Percentiles rank a stretch among this genome's conserved stretches.
phyloP scores from a whole-genome alignment of 192 early-diverging fungal genomes.

The Umbelopsis vinacea region DNA sequence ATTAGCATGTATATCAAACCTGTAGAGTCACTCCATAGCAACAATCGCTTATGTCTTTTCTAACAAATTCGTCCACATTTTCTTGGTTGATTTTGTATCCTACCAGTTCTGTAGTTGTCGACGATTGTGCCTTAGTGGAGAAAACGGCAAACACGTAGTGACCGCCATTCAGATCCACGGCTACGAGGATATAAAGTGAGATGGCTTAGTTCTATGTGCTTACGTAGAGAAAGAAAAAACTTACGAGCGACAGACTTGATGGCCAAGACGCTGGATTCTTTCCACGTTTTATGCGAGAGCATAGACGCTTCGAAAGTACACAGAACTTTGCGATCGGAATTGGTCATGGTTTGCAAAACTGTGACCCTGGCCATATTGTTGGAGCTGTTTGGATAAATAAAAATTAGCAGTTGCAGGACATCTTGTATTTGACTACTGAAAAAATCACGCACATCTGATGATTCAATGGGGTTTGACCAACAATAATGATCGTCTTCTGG shows the following conservation, averaged over 20 bases:
- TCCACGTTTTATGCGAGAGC: neutral
- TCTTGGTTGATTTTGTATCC: neutral
- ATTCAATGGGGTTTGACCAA: neutral
- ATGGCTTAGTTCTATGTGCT: neutral
- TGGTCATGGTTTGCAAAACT: neutral
- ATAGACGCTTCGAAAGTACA: neutral
- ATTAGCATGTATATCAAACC: neutral
- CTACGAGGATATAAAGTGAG: neutral
- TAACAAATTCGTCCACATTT: neutral
- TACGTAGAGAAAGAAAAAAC: neutral
- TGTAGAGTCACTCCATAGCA: neutral
- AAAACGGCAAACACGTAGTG: conserved; percentile 13
- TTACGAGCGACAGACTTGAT: neutral
- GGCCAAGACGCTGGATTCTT: neutral
- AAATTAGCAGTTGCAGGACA: too few relatives aligned
- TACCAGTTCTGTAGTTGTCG: neutral
- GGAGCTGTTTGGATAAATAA: neutral
- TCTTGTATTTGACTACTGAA: neutral
- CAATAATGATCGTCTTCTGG: conserved; percentile 9
- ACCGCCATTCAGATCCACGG: neutral
- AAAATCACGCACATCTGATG: neutral
- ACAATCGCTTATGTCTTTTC: neutral
- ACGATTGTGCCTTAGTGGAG: conserved; percentile 7
- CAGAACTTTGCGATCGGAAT: neutral
- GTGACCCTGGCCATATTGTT: neutral